Evolutionary conservation across 2,329 filamentous ascomycete genomes (phyloP).

Genomic region (Huntiella abstrusa): DNA sequence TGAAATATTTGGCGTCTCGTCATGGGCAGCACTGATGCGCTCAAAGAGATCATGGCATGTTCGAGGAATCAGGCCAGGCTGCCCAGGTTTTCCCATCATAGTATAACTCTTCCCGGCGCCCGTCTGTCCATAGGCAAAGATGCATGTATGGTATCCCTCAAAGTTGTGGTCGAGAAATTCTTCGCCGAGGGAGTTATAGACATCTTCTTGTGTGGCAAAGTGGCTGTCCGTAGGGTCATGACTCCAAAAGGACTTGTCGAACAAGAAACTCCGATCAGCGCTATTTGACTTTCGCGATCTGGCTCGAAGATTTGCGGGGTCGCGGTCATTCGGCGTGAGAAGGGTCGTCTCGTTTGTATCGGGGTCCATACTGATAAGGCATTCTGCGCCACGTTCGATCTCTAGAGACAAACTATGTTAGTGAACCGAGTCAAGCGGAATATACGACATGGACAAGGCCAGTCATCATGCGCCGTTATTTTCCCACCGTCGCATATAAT

Average conservation of each 20-base stretch:
- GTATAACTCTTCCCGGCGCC: slow-evolving; percentile 97
- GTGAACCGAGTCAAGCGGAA: background rate
- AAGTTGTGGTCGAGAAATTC: slow-evolving; percentile 99
- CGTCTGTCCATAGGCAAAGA: slow-evolving; percentile 96
- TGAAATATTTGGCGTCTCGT: slow-evolving; percentile 75
- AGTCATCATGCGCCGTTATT: no score
- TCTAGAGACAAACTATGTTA: slow-evolving; percentile 35
- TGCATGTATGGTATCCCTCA: slow-evolving; percentile 96
- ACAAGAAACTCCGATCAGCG: slow-evolving; percentile 83
- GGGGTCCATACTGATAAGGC: slow-evolving; percentile 83
- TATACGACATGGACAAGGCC: background rate
- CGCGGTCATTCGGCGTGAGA: slow-evolving; percentile 42
- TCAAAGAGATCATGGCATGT: slow-evolving; percentile 95
- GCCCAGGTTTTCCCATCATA: slow-evolving; percentile 78
- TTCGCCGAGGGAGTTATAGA: slow-evolving; percentile 85
- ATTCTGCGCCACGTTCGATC: slow-evolving; percentile 59
- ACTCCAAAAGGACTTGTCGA: slow-evolving; percentile 98
- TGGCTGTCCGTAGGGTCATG: slow-evolving; percentile 61
- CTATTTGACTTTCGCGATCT: slow-evolving; percentile 49
- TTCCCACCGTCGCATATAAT: slow-evolving; percentile 8
- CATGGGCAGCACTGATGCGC: slow-evolving; percentile 59
- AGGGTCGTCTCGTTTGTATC: slow-evolving; percentile 69
- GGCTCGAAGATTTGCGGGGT: slow-evolving; percentile 33
- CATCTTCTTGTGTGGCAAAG: slow-evolving; percentile 81
- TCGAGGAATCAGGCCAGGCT: slow-evolving; percentile 80